Evolutionary conservation across 1,284 basidiomycete genomes (phyloP), one percentile per base, ranked within the genome.

Genomic region (Lentinula novae-zelandiae): DNA sequence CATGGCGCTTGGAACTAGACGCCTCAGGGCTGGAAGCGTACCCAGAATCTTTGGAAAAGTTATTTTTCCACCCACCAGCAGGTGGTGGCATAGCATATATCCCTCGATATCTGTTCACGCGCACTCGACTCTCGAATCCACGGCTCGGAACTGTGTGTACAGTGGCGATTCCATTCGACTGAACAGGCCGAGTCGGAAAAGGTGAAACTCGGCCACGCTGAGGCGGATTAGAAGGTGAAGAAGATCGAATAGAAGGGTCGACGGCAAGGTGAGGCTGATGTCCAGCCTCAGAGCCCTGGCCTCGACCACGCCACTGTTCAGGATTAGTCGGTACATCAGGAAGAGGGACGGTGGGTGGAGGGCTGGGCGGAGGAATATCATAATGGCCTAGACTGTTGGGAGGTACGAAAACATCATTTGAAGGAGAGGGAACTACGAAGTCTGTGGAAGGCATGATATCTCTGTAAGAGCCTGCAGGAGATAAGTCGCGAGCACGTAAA

Each of bases 341-440:
- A 20, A 63, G 51, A 20, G 62, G 62, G 13, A 50, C 53, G 1
- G 57, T 62, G 17, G 63, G 63, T 5, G 63, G 63, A 20, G 60
- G 61, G 42, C 53, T 62, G 13, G 61, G 57, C 5, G 60, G 60
- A 40, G 60, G 63, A 22, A 62, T 38, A 48, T 62, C 56, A 22
- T 62, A 48, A 20, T 57, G 58, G n/a, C 38, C 31, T 22, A 57
- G 59, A 48, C 27, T 49, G 58, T 50, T 52, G 17, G 58, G 62
- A 60, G 33, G 58, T 17, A 40, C 34, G 20, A 56, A 52, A 34
- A 53, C 15, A 8, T 53, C 38, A 55, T 50, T 52, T 27, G 57
- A 48, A n/a, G 62, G 62, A 1, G 58, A 60, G 13, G 62, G 62
- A 15, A 63, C 62, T 12, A 63, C 33, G 46, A 60, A 63, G 10